Evolutionary conservation across 1,284 basidiomycete species (phyloP).

Genomic region (Leccinum fallax): DNA sequence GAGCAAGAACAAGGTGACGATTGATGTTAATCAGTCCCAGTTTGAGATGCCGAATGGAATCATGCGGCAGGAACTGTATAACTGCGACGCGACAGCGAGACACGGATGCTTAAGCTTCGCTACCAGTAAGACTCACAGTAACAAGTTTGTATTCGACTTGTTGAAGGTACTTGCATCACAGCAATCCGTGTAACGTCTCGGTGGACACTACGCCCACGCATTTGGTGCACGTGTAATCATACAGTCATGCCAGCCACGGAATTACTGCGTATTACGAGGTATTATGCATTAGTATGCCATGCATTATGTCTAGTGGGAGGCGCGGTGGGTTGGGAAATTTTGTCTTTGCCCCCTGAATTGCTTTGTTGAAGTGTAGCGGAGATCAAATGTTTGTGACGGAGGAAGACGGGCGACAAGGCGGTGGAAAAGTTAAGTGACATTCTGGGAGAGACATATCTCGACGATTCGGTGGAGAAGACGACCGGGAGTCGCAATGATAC

Average conservation of each 20-base stretch:
- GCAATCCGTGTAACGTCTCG: constrained; percentile 74
- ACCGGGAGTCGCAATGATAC: constrained; percentile 96
- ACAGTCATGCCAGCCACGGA: constrained; percentile 87
- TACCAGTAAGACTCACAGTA: background rate
- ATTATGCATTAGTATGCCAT: background rate
- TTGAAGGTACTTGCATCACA: too few relatives aligned
- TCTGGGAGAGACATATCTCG: constrained; percentile 90
- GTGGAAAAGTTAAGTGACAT: too few relatives aligned
- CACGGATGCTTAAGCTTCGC: too few relatives aligned
- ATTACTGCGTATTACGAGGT: constrained; percentile 39
- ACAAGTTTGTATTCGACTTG: background rate
- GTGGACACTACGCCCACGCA: constrained; percentile 58
- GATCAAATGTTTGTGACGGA: too few relatives aligned
- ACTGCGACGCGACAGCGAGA: too few relatives aligned
- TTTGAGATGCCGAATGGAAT: too few relatives aligned
- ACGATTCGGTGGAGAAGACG: constrained; percentile 94
- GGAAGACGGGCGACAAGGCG: too few relatives aligned
- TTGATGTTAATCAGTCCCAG: too few relatives aligned
- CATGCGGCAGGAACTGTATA: too few relatives aligned
- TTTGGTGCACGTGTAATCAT: constrained; percentile 91
- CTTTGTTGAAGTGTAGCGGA: too few relatives aligned
- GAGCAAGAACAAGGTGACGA: background rate
- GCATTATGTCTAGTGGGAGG: too few relatives aligned
- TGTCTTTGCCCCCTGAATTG: background rate
- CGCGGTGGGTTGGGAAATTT: background rate